Evolutionary conservation across 495 filamentous ascomycete species (phyloP).

Genomic region (Penicillium nucicola): DNA sequence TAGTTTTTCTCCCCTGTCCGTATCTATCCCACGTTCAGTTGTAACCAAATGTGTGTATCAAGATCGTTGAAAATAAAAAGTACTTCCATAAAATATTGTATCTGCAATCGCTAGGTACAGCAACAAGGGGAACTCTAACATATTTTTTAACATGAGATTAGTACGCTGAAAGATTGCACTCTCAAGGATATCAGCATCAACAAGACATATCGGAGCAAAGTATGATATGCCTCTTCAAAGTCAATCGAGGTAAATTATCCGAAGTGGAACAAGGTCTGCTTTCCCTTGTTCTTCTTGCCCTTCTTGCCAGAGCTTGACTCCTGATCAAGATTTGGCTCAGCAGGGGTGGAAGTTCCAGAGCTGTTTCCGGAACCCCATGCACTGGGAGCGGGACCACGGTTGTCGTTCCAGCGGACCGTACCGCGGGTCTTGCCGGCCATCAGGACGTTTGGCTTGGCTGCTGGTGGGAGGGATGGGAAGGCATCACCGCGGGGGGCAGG

Average conservation of each 20-base stretch:
- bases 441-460: slow-evolving; percentile 71
- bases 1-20: too few relatives aligned
- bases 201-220: neutral
- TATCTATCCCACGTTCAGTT: too few relatives aligned
- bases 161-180: neutral
- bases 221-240: neutral
- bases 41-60: neutral
- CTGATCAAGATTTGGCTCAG: slow-evolving; percentile 30
- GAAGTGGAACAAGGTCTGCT: slow-evolving; percentile 68
- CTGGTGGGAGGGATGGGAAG: slow-evolving; percentile 80
- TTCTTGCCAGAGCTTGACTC: slow-evolving; percentile 54
- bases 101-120: slow-evolving; percentile 6
- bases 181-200: neutral
- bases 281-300: slow-evolving; percentile 76
- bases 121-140: neutral
- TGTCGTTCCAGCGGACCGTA: slow-evolving; percentile 65
- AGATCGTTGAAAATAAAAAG: neutral
- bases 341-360: slow-evolving; percentile 22
- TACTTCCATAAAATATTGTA: slow-evolving; percentile 2
- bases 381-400: slow-evolving; percentile 32
- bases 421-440: slow-evolving; percentile 76
- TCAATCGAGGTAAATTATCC: slow-evolving; percentile 28
- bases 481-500: slow-evolving; percentile 30
- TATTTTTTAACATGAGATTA: neutral
- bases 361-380: slow-evolving; percentile 43